These are phyloP conservation scores for Fonsecaea monophora DNA, from an alignment of 2,329 filamentous ascomycete species.

Conservation along the genomic window DNA sequence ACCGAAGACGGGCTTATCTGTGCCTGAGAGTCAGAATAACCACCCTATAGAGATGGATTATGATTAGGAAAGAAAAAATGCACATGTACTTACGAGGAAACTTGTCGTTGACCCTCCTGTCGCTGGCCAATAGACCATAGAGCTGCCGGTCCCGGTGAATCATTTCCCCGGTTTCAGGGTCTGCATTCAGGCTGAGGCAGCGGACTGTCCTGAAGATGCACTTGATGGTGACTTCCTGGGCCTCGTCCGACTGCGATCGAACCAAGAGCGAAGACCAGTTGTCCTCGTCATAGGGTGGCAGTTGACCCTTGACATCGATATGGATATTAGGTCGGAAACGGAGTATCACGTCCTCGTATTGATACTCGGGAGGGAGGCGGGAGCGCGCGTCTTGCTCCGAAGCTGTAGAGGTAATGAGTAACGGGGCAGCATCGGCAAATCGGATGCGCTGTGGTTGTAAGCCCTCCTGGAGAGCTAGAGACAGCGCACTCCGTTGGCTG, in stretches of 20 bases:
- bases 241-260: slow-evolving; percentile 31
- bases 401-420: slow-evolving; percentile 37
- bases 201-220: slow-evolving; percentile 39
- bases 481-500: slow-evolving; percentile 36
- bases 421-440: slow-evolving; percentile 37
- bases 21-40: slow-evolving; percentile 5
- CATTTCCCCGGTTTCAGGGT: slow-evolving; percentile 38
- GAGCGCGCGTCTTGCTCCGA: slow-evolving; percentile 36
- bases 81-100: slow-evolving; percentile 34
- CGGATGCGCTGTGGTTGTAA: slow-evolving; percentile 38
- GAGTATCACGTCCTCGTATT: slow-evolving; percentile 37
- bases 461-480: slow-evolving; percentile 35
- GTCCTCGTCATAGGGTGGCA: slow-evolving; percentile 38
- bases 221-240: slow-evolving; percentile 38
- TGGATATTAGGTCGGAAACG: slow-evolving; percentile 38
- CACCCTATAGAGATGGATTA: not conserved
- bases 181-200: slow-evolving; percentile 38
- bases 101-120: slow-evolving; percentile 38
- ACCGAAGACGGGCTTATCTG: slow-evolving; percentile 39
- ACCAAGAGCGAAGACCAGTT: slow-evolving; percentile 38
- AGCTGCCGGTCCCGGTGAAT: slow-evolving; percentile 36
- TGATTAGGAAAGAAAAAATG: not conserved
- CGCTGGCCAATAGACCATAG: slow-evolving; percentile 37
- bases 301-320: slow-evolving; percentile 32
- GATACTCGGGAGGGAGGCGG: slow-evolving; percentile 31